A percentile compares a stretch with the other conserved stretches of the same genome.
Evolutionary conservation across 1,284 basidiomycete species (phyloP).

Genomic region (Gymnopus androsaceus): DNA sequence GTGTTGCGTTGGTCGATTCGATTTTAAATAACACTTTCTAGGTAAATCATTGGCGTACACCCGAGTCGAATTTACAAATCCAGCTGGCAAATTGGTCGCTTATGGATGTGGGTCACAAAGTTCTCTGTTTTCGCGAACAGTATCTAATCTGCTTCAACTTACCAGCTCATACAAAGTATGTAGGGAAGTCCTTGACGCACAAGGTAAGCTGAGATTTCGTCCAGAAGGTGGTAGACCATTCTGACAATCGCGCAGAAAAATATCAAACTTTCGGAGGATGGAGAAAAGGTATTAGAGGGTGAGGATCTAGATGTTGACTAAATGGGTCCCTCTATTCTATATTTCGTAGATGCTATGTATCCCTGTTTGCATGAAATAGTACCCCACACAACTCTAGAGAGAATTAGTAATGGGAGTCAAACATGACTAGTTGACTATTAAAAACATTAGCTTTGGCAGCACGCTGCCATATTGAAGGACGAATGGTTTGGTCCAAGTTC

Average conservation of each 20-base stretch:
- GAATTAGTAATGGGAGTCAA: too few relatives aligned
- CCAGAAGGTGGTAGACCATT: conserved; percentile 7
- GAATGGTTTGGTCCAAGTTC: too few relatives aligned
- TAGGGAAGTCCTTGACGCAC: conserved; percentile 73
- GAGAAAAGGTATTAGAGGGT: conserved; percentile 74
- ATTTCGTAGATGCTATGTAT: too few relatives aligned
- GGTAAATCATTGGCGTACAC: conserved; percentile 87
- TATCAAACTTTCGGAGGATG: conserved; percentile 79
- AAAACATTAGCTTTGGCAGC: too few relatives aligned
- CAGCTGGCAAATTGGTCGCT: conserved; percentile 75
- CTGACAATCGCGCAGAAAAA: conserved; percentile 53
- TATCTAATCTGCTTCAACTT: conserved; percentile 15
- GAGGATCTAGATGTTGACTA: conserved; percentile 49
- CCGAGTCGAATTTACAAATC: conserved; percentile 74
- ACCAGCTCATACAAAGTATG: conserved; percentile 85
- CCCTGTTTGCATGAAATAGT: too few relatives aligned
- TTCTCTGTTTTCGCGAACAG: neutral
- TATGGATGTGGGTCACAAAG: conserved; percentile 74
- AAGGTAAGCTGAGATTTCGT: conserved; percentile 43
- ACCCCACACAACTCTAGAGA: too few relatives aligned
- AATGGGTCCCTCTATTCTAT: too few relatives aligned
- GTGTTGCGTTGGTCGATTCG: conserved; percentile 5
- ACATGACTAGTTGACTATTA: too few relatives aligned
- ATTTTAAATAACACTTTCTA: conserved; percentile 27
- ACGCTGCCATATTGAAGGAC: too few relatives aligned